Evolutionary conservation across 1,284 basidiomycete genomes (phyloP), one percentile per base, ranked within the genome.

Genomic region (Moniliella sp.): DNA sequence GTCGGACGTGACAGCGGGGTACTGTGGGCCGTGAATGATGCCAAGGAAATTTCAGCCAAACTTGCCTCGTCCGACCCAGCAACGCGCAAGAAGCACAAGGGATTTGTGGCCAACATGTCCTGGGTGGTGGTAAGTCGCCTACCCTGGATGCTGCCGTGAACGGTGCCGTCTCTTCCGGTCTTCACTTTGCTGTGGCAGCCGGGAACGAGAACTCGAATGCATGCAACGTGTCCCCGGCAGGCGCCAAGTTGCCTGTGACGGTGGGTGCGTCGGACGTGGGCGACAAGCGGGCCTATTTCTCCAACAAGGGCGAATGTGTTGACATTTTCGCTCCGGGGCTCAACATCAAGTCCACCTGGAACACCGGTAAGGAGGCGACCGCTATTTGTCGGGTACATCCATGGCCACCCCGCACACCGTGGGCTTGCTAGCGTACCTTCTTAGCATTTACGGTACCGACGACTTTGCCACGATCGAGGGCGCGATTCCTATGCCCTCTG

Each of bases 31-130:
- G 73, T 76, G 13, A 63, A 68, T 27, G 56, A 70, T 14, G 79
- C 84, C 16, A 62, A 64, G 39, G 70, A 69, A 2, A 62, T 61
- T 18, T 68, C 68, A 14, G 37, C 42, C 9, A 74, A 78, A 25
- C 66, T 65, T 13, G 68, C 69, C 10, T 75, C 82, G 48, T 69
- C 65, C 35, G 65, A 61, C 32, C 70, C 69, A 12, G 74, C 75
- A 34, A 71, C 69, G 57, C 76, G 75, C 41, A 48, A 48, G 46
- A 68, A 66, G 39, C 76, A 81, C 69, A 86, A 84, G 68, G 88
- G 88, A 21, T 88, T 84, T 25, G 86, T 94, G 45, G 83, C 80
- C 40, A 93, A 88, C 70, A 93, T 97, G 88, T 81, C 76, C 75
- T 97, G 34, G 88, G 88, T 44, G 88, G 88, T 56, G 81, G 81